phyloP scores from a whole-genome alignment of 306 rosid species.

The Notholithocarpus densiflorus region DNA sequence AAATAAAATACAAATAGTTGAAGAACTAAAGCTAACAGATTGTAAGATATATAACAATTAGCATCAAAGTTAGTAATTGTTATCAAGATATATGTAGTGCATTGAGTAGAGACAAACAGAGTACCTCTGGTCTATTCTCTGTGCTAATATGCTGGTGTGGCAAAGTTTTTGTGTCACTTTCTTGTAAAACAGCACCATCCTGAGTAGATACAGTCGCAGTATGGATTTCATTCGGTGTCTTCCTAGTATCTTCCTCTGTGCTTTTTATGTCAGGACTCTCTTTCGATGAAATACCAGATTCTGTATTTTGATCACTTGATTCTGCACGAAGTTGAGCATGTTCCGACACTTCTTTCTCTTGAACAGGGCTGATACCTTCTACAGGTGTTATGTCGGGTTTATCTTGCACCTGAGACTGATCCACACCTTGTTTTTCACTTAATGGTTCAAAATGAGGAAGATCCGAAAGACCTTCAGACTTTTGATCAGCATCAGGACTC shows the following conservation, averaged over 20 bases:
- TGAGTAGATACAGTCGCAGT: conserved; percentile 29
- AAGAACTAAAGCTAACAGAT: too few relatives aligned
- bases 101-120: conserved; percentile 17
- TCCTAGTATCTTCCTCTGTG: conserved; percentile 26
- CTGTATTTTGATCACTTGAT: conserved; percentile 34
- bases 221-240: conserved; percentile 33
- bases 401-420: conserved; percentile 40
- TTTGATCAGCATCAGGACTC: conserved; percentile 38
- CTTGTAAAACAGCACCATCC: conserved; percentile 36
- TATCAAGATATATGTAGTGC: not conserved
- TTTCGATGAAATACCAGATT: conserved; percentile 30
- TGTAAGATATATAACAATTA: too few relatives aligned
- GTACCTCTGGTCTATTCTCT: conserved; percentile 59
- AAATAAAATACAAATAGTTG: too few relatives aligned
- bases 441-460: conserved; percentile 39
- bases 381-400: conserved; percentile 28
- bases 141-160: conserved; percentile 31
- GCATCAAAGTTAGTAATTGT: too few relatives aligned
- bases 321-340: conserved; percentile 29
- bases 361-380: conserved; percentile 18
- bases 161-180: conserved; percentile 26
- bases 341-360: conserved; percentile 46
- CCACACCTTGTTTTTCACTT: conserved; percentile 35
- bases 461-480: conserved; percentile 35
- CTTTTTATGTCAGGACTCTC: conserved; percentile 30